Evolutionary conservation across 2,329 filamentous ascomycete genomes (phyloP), one percentile per base, ranked within the genome.

Genomic region (Tolypocladium tropicale): DNA sequence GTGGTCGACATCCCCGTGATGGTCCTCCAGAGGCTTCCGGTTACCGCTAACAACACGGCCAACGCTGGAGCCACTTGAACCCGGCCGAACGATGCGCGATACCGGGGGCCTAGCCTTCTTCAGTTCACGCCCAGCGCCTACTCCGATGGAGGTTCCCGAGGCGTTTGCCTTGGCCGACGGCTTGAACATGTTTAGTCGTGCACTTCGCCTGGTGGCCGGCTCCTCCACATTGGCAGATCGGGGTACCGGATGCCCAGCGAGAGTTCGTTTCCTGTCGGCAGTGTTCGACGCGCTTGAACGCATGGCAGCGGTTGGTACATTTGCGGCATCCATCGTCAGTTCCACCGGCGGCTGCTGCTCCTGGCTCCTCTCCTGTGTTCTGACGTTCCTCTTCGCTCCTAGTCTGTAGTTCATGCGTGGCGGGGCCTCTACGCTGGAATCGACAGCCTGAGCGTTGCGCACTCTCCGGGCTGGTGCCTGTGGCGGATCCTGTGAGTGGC

Each of bases 41-140:
- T 94, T 96, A 25, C 91, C 92, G 68, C 91, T 96, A 49, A 96
- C 90, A 55, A 93, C 89, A 63, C 92, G 83, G 21, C 90, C 90
- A 41, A 95, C 89, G 55, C 82, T 90, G 4, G 88, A 83, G 18
- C 81, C 76, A 58, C 84, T 84, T 16, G 86, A 71, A 66, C 81
- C 76, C 72, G 87, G 72, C 72, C 87, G 78, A 77, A 92, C 64
- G 72, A 86, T 71, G 72, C 86, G 67, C 50, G 82, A 82, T 56
- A 85, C 79, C 4, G 85, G 88, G 60, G 89, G 88, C 65, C 87
- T 90, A 61, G 88, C 87, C 75, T 91, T 95, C 69, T 91, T 93
- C 65, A 95, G 71, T 65, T 95, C 91, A 65, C 90, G 69, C 33
- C 68, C 69, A 58, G 86, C 81, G 58, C 82, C 77, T 23, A 80